Base-by-base conservation (phyloP, 1,139 yeast genomes). In the Hyphopichia wangnamkhiaoensis region DNA sequence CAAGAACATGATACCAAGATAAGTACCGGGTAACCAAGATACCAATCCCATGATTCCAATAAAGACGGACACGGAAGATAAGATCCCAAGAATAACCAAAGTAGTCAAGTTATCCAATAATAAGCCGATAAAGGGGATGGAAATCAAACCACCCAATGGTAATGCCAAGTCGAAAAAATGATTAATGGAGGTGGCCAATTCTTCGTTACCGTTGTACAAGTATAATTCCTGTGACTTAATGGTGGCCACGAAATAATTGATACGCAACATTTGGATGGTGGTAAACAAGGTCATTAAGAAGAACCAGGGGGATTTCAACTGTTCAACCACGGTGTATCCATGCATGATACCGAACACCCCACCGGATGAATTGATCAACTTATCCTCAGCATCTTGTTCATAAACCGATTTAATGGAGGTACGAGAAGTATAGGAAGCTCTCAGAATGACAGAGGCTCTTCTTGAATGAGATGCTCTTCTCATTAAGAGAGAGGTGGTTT, bases 171-270 rank as follows among this genome's bases (percentile, higher is more conserved):
- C 96, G 53, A 90, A 90, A 46, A 86, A 82, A 41, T 80, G 79
- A 58, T 88, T 88, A 41, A 90, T 71, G 5, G 58, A 51, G 23
- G 74, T 63, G 0, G 95, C 93, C 13, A 67, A 46, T 6, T 67
- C 72, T 32, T 71, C 75, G 44, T 76, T 67, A 13, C 75, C 79
- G 21, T 53, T 38, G 41, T 88, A 73, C 44, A 89, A 71, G 54
- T 70, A 90, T 26, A 74, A 72, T 65, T 87, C 91, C 64, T 89
- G 96, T 0, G 94, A 68, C 51, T 80, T 79, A 32, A 91, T 70
- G 1, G 97, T 88, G 5, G 96, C 96, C 37, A 91, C 94, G 61
- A 88, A 91, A 61, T 85, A 90, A 63, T 91, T 91, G 49, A 90
- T 85, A 58, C 96, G 74, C 38, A 91, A 74, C 96, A 90, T 89